A percentile compares a stretch with the other conserved stretches of the same genome.
phyloP scores from a whole-genome alignment of 805 yeast species.

The Wickerhamiella azymoides region DNA sequence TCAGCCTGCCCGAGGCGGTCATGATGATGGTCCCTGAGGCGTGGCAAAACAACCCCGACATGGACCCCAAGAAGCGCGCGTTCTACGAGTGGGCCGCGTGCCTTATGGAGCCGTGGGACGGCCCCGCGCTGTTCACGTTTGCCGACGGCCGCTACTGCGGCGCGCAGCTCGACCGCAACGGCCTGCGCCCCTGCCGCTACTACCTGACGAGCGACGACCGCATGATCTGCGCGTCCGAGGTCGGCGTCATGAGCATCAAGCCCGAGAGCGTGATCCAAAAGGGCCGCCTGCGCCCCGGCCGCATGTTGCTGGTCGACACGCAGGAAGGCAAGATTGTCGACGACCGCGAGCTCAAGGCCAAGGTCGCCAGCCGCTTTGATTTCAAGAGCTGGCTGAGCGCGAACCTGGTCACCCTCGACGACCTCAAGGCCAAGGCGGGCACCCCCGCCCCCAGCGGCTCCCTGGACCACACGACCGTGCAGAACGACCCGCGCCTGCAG shows the following conservation, averaged over 20 bases:
- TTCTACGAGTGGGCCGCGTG: conserved; percentile 99
- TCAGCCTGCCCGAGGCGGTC: conserved; percentile 90
- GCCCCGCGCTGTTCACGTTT: conserved; percentile 92
- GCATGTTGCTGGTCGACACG: conserved; percentile 91
- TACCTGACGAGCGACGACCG: conserved; percentile 89
- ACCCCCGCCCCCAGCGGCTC: conserved; percentile 19
- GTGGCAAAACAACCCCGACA: conserved; percentile 74
- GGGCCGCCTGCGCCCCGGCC: conserved; percentile 92
- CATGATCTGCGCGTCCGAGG: conserved; percentile 96
- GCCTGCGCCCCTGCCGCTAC: conserved; percentile 95
- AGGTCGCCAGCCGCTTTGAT: conserved; percentile 71
- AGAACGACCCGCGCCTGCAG: conserved; percentile 66
- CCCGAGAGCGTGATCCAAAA: conserved; percentile 71
- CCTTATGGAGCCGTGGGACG: conserved; percentile 99
- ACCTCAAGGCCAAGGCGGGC: conserved; percentile 48
- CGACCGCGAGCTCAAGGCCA: conserved; percentile 71
- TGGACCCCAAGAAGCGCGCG: conserved; percentile 86
- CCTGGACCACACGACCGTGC: conserved; percentile 33
- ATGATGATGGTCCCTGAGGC: conserved; percentile 97
- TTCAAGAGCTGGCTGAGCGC: conserved; percentile 89
- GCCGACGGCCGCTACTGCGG: conserved; percentile 98
- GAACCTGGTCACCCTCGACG: conserved; percentile 72
- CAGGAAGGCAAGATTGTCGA: conserved; percentile 86
- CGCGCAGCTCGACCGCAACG: conserved; percentile 94
- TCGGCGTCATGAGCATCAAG: conserved; percentile 86